Evolutionary conservation across 176 grass and related monocot genomes (phyloP).

Genomic region (Leersia perrieri): DNA sequence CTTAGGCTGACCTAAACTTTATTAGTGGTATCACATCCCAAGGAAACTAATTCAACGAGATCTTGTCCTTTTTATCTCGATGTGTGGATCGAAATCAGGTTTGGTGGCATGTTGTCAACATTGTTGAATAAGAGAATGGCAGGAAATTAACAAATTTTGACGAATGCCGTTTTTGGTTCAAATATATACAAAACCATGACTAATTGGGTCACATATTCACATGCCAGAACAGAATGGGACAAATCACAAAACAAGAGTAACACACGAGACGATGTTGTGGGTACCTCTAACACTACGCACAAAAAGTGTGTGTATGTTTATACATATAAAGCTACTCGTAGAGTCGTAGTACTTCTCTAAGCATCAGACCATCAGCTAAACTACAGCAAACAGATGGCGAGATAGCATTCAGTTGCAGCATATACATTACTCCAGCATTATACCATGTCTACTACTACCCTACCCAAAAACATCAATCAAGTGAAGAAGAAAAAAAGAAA

Average conservation of each 20-base stretch:
- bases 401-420: neutral
- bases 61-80: neutral
- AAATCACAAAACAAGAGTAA: neutral
- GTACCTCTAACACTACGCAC: neutral
- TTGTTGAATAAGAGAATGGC: neutral
- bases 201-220: neutral
- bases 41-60: neutral
- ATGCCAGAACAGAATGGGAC: neutral
- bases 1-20: neutral
- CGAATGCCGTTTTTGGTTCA: neutral
- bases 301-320: constrained; percentile 9
- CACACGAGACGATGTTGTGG: neutral
- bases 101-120: neutral
- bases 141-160: neutral
- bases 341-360: neutral
- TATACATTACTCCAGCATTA: neutral
- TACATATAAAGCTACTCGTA: neutral
- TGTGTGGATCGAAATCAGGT: neutral
- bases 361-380: constrained; percentile 18
- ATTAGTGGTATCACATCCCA: neutral
- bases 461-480: neutral
- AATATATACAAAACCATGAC: constrained; percentile 1
- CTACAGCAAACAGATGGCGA: constrained; percentile 17
- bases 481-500: neutral
- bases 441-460: neutral